Evolutionary conservation across 208 protist genomes (phyloP).

Genomic region (Borovskyia barvae): DNA sequence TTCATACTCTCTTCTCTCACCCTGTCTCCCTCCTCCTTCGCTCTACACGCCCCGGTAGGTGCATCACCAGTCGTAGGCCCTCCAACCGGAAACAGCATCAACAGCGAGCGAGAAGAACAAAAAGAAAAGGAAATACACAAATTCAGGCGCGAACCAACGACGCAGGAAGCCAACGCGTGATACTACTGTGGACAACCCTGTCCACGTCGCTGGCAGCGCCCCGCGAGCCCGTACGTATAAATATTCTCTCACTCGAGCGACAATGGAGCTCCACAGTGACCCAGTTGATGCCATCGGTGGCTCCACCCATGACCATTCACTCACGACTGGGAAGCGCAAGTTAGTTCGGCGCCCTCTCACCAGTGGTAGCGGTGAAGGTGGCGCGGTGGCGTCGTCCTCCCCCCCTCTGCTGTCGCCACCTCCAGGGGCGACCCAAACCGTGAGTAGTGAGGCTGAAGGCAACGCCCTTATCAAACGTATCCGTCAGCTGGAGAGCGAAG

Average conservation of each 20-base stretch:
- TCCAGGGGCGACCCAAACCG: constrained; percentile 32
- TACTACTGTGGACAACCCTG: too few relatives aligned
- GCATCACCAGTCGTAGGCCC: too few relatives aligned
- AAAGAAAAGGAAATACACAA: neutral
- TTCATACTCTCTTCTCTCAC: neutral
- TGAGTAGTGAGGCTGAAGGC: constrained; percentile 44
- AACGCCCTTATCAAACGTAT: constrained; percentile 65
- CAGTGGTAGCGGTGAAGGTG: neutral
- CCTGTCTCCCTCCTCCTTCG: neutral
- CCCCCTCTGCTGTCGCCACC: neutral
- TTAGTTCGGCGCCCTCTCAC: constrained; percentile 11
- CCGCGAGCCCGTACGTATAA: neutral
- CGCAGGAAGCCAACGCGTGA: too few relatives aligned
- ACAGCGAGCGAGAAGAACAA: neutral
- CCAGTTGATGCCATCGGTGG: neutral
- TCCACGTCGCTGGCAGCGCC: too few relatives aligned
- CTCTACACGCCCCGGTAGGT: neutral
- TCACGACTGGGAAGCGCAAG: constrained; percentile 4
- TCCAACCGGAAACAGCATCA: too few relatives aligned
- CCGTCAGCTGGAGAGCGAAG: constrained; percentile 65
- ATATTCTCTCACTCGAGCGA: neutral
- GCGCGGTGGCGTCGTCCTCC: neutral
- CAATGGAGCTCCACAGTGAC: constrained; percentile 19
- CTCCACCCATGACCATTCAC: neutral
- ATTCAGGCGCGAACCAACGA: too few relatives aligned